Evolutionary conservation across 2,329 filamentous ascomycete species (phyloP), one percentile per base, ranked within the genome.

Genomic region (Biscogniauxia mediterranea): DNA sequence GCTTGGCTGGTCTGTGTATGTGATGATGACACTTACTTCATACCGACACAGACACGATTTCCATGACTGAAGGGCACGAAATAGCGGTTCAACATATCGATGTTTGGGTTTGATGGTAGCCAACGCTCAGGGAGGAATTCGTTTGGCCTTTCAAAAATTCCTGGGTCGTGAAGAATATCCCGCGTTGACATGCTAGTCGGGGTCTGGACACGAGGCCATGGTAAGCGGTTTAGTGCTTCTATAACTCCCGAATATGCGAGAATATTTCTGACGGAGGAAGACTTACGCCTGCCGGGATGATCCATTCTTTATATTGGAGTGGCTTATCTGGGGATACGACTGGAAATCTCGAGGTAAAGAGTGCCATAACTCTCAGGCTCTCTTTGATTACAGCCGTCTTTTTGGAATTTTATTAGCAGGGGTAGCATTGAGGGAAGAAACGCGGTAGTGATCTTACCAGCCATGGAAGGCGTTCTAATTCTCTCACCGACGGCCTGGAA

Each of bases 401-500:
- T 6, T 9, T 38, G 7, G 21, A 26, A n/a, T 26, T 19, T 26
- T 26, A n/a, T 26, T 26, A 21, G 51, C 19, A 17, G 7, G 23
- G 1, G 51, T 23, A 11, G 19, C 19, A 52, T 52, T 17, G 9
- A 23, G 11, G 2, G 51, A 52, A 28, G 23, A 20, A 13, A 5
- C 15, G n/a, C 46, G 15, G 0, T 9, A 26, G 23, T 19, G 4
- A 20, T 59, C 64, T 2, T 54, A 66, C 64, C 32, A 67, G 60
- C 55, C 56, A 65, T 15, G 63, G 65, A 5, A 67, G 28, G 55
- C 52, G 15, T 38, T 67, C 65, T 2, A 67, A 60, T 0, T 67
- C 61, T 1, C 56, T 60, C 52, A 60, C 23, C 11, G 65, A 64
- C 20, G 65, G 65, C 6, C 61, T 59, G 1, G 65, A 57, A 19